Percentiles rank a stretch among this genome's conserved stretches.
These are phyloP conservation scores for Aaosphaeria pasadenensis DNA, from an alignment of 2,329 filamentous ascomycete genomes.

Conservation along the genomic window DNA sequence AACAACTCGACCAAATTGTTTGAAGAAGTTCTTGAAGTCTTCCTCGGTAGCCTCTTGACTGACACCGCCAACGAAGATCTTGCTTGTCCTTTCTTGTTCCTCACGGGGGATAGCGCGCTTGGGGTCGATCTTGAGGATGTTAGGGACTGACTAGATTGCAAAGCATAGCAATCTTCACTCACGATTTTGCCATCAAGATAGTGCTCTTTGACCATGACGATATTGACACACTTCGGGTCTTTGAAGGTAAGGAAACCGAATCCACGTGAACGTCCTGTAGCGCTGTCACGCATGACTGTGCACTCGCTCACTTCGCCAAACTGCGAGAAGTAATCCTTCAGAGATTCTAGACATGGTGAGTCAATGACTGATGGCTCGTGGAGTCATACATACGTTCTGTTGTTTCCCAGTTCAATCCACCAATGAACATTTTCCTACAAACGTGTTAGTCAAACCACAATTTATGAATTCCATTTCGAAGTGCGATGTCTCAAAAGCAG, in stretches of 20 bases:
- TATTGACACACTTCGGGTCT: conserved; percentile 96
- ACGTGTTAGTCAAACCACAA: conserved; percentile 4
- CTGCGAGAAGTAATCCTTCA: conserved; percentile 95
- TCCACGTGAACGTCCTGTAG: conserved; percentile 87
- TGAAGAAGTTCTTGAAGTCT: conserved; percentile 96
- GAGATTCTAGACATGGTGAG: conserved; percentile 66
- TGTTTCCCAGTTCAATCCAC: conserved; percentile 97
- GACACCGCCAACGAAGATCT: conserved; percentile 97
- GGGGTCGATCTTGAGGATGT: conserved; percentile 74
- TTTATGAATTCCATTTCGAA: conserved; percentile 6
- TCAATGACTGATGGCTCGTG: background rate
- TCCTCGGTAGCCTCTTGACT: conserved; percentile 96
- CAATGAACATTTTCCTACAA: conserved; percentile 97
- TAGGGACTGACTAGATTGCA: conserved; percentile 3
- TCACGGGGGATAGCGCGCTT: conserved; percentile 96
- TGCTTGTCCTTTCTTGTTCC: conserved; percentile 96
- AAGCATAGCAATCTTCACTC: conserved; percentile 40
- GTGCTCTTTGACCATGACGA: conserved; percentile 99
- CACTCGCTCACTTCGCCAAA: conserved; percentile 97
- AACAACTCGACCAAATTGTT: conserved; percentile 91
- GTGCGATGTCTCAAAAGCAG: too few species aligned
- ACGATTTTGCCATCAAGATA: conserved; percentile 98
- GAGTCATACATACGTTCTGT: conserved; percentile 77
- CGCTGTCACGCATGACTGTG: conserved; percentile 98
- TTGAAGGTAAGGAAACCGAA: conserved; percentile 98